phyloP scores from a whole-genome alignment of 2,329 filamentous ascomycete species.

The Monilinia aucupariae region DNA sequence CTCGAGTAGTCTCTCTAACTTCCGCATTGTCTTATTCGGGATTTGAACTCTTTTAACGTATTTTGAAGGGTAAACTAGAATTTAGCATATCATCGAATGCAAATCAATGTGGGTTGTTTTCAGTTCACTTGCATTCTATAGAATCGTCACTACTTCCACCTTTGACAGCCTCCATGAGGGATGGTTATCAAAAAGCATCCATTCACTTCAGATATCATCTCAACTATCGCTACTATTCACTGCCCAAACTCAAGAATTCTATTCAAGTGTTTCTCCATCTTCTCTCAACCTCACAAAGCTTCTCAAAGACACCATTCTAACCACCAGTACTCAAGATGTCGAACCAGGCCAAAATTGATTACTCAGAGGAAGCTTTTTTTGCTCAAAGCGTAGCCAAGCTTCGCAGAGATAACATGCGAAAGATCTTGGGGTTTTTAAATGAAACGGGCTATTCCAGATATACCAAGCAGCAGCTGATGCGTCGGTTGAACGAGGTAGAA shows the following conservation, averaged over 20 bases:
- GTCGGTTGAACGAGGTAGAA: background rate
- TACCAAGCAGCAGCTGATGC: background rate
- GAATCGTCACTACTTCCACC: too few species aligned
- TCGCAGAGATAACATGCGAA: background rate
- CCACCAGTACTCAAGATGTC: background rate
- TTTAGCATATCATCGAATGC: background rate
- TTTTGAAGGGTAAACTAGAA: too few species aligned
- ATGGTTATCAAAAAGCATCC: too few species aligned
- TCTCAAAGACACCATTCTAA: too few species aligned
- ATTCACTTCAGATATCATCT: background rate
- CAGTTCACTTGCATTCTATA: too few species aligned
- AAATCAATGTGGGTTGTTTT: background rate
- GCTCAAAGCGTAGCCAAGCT: background rate
- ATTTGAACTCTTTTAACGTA: too few species aligned
- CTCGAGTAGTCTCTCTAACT: too few species aligned
- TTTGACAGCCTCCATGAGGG: too few species aligned
- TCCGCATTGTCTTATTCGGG: too few species aligned
- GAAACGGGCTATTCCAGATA: background rate
- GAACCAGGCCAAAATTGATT: too few species aligned
- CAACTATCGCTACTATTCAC: background rate
- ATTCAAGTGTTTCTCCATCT: background rate
- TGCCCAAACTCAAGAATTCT: background rate
- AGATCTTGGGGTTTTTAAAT: background rate
- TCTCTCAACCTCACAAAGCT: background rate
- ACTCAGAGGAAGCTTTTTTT: background rate